Percentiles rank a stretch among this genome's conserved stretches.
Conservation (phyloP, 371 early-diverging fungal genomes). For the Sporodiniella umbellata region DNA sequence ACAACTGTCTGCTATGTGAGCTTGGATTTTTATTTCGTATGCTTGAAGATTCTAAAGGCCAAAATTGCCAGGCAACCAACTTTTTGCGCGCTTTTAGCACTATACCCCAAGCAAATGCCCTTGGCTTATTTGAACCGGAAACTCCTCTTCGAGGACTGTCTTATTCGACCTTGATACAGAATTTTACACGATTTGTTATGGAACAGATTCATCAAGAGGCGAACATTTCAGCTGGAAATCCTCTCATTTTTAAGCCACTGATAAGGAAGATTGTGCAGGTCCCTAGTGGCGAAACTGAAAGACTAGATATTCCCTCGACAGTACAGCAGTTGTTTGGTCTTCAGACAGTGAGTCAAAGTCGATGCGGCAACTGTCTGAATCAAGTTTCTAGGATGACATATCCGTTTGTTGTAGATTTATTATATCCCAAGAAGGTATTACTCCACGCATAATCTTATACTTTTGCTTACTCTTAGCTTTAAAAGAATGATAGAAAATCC, state of each 20-base stretch:
- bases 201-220: conserved; percentile 84
- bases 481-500: conserved; percentile 30
- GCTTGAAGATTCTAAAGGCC: conserved; percentile 85
- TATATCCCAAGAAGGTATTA: conserved; percentile 61
- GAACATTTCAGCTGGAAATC: conserved; percentile 28
- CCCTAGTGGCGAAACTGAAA: not conserved
- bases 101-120: conserved; percentile 79
- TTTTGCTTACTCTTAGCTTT: not conserved
- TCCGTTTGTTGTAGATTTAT: conserved; percentile 80
- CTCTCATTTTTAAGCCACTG: conserved; percentile 29
- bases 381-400: conserved; percentile 58
- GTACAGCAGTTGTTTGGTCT: conserved; percentile 78
- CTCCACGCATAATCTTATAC: not conserved
- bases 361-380: conserved; percentile 63
- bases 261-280: conserved; percentile 2
- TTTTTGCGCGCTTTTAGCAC: conserved; percentile 80
- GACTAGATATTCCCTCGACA: conserved; percentile 37
- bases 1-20: conserved; percentile 86
- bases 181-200: conserved; percentile 83
- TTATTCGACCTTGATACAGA: conserved; percentile 78
- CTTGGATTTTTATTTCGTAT: conserved; percentile 89
- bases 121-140: conserved; percentile 86
- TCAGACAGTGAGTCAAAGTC: conserved; percentile 56
- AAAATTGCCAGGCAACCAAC: conserved; percentile 93
- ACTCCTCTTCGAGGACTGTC: conserved; percentile 54